phyloP scores from a whole-genome alignment of 106 monocot species.

The Dactylorhiza incarnata region DNA sequence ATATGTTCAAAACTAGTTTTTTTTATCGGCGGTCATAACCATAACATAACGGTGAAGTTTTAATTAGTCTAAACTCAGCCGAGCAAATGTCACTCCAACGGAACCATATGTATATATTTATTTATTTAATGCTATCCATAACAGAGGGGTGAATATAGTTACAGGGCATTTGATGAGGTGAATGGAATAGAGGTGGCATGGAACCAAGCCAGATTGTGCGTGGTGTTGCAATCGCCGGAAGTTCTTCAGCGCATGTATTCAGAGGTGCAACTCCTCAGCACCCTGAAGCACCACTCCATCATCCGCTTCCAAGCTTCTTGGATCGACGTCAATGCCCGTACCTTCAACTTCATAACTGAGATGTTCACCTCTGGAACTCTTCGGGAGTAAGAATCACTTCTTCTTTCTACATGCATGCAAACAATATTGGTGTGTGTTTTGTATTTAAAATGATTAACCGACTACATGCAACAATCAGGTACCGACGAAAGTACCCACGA shows the following conservation, averaged over 20 bases:
- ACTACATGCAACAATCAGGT: slow-evolving; percentile 29
- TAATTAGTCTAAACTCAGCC: too few species aligned
- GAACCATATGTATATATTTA: too few species aligned
- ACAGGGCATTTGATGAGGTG: slow-evolving; percentile 87
- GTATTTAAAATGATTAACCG: too few species aligned
- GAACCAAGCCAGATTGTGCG: slow-evolving; percentile 77
- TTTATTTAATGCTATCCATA: slow-evolving; percentile 12
- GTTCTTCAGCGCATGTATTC: slow-evolving; percentile 79
- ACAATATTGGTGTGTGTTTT: background rate
- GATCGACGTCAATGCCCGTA: slow-evolving; percentile 47
- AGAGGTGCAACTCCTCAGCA: slow-evolving; percentile 84
- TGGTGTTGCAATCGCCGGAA: slow-evolving; percentile 67
- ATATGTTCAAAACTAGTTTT: too few species aligned
- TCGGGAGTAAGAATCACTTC: slow-evolving; percentile 34
- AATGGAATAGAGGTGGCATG: slow-evolving; percentile 86
- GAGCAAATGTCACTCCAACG: too few species aligned
- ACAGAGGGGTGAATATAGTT: slow-evolving; percentile 27
- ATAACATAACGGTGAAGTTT: too few species aligned
- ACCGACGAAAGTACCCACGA: slow-evolving; percentile 61
- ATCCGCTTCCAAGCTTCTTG: slow-evolving; percentile 80
- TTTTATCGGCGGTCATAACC: too few species aligned
- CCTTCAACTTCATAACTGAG: slow-evolving; percentile 99
- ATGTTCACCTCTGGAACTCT: slow-evolving; percentile 98
- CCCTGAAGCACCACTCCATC: slow-evolving; percentile 66
- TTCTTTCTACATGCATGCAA: background rate